A percentile compares a stretch with the other conserved stretches of the same genome.
Evolutionary conservation across 208 protist genomes (phyloP).

Genomic region (Acanthamoeba healyi): DNA sequence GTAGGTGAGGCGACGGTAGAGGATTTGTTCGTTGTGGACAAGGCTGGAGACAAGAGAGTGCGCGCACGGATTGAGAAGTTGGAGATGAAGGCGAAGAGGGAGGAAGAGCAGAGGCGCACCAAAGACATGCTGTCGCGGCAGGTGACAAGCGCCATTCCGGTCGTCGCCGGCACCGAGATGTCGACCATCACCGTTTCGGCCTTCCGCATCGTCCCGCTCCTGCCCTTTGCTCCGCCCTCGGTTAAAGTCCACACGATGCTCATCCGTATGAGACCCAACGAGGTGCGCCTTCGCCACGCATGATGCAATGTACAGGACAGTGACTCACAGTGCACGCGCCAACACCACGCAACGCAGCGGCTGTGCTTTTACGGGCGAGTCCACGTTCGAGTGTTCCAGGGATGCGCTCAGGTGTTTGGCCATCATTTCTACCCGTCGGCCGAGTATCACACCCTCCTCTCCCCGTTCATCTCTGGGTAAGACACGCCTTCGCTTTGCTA

Average conservation of each 20-base stretch:
- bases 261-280: not conserved
- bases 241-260: not conserved
- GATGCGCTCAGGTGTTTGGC: not conserved
- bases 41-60: not conserved
- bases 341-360: not conserved
- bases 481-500: not conserved
- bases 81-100: not conserved
- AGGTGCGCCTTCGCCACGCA: not conserved
- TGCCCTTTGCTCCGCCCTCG: slow-evolving; percentile 9
- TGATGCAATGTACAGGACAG: not conserved
- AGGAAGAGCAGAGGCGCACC: not conserved
- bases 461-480: not conserved
- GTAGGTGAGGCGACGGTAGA: not conserved
- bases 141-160: not conserved
- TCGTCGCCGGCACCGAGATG: not conserved
- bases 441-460: not conserved
- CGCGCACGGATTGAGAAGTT: not conserved
- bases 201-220: slow-evolving; percentile 16
- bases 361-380: slow-evolving; percentile 15
- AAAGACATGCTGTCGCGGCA: not conserved
- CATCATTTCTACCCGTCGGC: slow-evolving; percentile 3
- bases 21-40: not conserved
- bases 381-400: not conserved
- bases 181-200: not conserved
- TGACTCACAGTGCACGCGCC: too few species aligned